Evolutionary conservation across 2,329 filamentous ascomycete species (phyloP).

Genomic region (Cyphellophora attinorum): DNA sequence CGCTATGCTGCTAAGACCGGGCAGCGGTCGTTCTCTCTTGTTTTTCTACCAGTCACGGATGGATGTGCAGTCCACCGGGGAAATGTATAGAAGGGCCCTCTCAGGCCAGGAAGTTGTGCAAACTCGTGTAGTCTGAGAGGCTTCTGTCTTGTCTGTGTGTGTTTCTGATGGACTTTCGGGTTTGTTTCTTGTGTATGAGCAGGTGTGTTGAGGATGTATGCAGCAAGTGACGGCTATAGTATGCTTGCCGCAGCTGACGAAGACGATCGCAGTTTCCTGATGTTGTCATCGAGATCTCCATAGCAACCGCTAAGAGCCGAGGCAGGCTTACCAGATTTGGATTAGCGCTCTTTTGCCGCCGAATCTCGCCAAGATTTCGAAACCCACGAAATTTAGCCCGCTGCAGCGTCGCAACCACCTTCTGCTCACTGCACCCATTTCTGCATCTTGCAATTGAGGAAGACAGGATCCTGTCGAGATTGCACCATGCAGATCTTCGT

Average conservation of each 20-base stretch:
- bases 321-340: too few species aligned
- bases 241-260: too few species aligned
- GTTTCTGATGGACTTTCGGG: conserved; percentile 1
- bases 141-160: conserved; percentile 10
- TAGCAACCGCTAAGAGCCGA: too few species aligned
- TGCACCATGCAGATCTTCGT: conserved; percentile 47
- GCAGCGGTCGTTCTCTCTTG: conserved; percentile 37
- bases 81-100: conserved; percentile 12
- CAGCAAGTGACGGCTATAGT: too few species aligned
- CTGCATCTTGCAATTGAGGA: conserved; percentile 42
- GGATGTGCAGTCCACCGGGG: conserved; percentile 1
- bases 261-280: too few species aligned
- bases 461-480: conserved; percentile 51
- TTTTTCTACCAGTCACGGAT: conserved; percentile 18
- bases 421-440: conserved; percentile 1
- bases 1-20: conserved; percentile 73
- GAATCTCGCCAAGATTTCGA: too few species aligned
- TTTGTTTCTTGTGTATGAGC: conserved; percentile 3
- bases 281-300: too few species aligned
- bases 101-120: conserved; percentile 13
- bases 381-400: too few species aligned
- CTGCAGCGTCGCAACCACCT: conserved; percentile 1
- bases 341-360: too few species aligned
- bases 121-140: conserved; percentile 15
- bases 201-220: conserved; percentile 5